phyloP scores from a whole-genome alignment of 1,139 yeast species.

The Arxiozyma slooffiae region DNA sequence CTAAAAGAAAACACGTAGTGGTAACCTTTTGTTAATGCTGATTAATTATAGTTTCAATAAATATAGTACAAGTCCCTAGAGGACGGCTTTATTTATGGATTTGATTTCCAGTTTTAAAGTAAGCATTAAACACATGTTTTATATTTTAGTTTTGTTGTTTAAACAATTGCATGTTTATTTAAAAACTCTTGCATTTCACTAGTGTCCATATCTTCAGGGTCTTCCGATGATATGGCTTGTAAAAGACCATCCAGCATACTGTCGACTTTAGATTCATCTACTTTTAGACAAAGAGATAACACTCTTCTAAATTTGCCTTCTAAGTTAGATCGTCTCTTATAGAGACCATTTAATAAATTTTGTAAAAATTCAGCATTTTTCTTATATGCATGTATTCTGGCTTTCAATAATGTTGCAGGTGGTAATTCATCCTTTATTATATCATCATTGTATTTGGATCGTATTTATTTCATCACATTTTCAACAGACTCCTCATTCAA shows the following conservation, averaged over 20 bases:
- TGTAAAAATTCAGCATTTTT: constrained; percentile 49
- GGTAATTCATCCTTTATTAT: constrained; percentile 36
- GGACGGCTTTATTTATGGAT: too few relatives aligned
- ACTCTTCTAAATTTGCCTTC: constrained; percentile 83
- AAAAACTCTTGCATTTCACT: constrained; percentile 31
- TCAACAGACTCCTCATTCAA: constrained; percentile 18
- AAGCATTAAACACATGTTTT: neutral
- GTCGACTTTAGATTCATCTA: constrained; percentile 70
- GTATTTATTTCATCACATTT: constrained; percentile 14
- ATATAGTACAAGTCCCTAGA: too few relatives aligned
- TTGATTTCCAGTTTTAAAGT: too few relatives aligned
- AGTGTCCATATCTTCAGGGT: constrained; percentile 57
- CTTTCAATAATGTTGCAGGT: constrained; percentile 54
- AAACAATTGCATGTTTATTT: constrained; percentile 18
- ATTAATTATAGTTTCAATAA: too few relatives aligned
- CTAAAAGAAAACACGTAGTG: neutral
- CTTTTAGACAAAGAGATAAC: constrained; percentile 84
- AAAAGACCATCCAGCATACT: constrained; percentile 72
- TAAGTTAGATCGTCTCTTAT: constrained; percentile 48
- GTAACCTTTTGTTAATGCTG: neutral
- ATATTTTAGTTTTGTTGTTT: neutral
- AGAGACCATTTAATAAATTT: constrained; percentile 41
- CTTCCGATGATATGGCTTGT: constrained; percentile 77
- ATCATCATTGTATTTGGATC: constrained; percentile 9
- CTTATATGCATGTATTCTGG: constrained; percentile 71